Evolutionary conservation across 345 rosid genomes (phyloP).

Genomic region (Heritiera littoralis): DNA sequence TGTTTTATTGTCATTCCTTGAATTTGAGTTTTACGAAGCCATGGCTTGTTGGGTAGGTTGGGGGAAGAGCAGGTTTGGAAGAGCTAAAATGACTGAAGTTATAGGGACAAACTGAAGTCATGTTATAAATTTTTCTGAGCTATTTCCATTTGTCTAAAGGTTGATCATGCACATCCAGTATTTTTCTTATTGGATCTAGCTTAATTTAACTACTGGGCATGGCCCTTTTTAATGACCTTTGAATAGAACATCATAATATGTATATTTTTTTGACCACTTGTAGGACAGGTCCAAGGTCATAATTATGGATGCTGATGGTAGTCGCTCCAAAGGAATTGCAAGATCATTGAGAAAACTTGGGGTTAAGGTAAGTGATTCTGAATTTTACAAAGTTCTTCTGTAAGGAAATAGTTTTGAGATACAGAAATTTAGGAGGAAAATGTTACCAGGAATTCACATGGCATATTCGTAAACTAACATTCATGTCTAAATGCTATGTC

Average conservation of each 20-base stretch:
- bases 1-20: not conserved
- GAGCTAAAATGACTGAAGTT: not conserved
- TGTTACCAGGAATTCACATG: not conserved
- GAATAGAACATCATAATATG: constrained; percentile 31
- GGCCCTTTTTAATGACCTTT: not conserved
- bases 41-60: not conserved
- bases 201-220: not conserved
- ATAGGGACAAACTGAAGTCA: not conserved
- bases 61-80: not conserved
- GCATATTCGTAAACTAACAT: not conserved
- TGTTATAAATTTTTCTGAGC: not conserved
- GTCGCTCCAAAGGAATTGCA: constrained; percentile 81
- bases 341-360: constrained; percentile 91
- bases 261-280: constrained; percentile 45
- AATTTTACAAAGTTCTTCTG: constrained; percentile 17
- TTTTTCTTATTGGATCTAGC: not conserved
- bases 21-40: not conserved
- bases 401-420: not conserved
- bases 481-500: not conserved
- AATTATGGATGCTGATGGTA: constrained; percentile 92
- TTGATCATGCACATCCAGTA: not conserved
- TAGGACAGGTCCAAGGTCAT: constrained; percentile 97
- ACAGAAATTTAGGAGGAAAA: not conserved
- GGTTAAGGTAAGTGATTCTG: constrained; percentile 52
- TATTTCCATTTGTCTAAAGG: not conserved